Evolutionary conservation across 2,329 filamentous ascomycete genomes (phyloP).

Genomic region (Cephalotrichum gorgonifer): DNA sequence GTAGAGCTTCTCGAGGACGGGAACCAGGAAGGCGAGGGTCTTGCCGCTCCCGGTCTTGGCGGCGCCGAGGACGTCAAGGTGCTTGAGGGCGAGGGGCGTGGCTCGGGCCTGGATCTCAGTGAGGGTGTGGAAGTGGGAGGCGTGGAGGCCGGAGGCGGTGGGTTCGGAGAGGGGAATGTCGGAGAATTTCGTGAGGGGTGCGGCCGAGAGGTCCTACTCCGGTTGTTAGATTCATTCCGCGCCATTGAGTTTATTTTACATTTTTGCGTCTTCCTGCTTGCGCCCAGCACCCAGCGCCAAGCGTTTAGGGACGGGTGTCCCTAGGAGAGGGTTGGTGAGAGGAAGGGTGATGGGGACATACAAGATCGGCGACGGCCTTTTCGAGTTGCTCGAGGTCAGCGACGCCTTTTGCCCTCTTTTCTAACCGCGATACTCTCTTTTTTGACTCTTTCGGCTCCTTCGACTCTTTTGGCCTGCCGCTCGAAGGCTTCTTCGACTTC

Average conservation of each 20-base stretch:
- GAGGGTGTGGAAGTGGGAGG: conserved; percentile 78
- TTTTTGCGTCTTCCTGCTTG: not conserved
- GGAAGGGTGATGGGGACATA: conserved; percentile 15
- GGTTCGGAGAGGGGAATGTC: conserved; percentile 78
- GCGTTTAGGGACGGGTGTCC: too few species aligned
- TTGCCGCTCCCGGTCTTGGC: conserved; percentile 95
- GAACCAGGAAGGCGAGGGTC: conserved; percentile 85
- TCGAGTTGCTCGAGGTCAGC: conserved; percentile 28
- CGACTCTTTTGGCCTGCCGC: not conserved
- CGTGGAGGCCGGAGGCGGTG: conserved; percentile 68
- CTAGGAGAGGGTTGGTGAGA: too few species aligned
- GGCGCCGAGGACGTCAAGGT: conserved; percentile 80
- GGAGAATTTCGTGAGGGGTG: conserved; percentile 58
- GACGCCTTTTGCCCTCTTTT: conserved; percentile 25
- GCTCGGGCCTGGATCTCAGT: conserved; percentile 88
- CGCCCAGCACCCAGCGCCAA: not conserved
- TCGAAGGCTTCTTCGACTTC: not conserved
- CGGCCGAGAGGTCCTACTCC: conserved; percentile 46
- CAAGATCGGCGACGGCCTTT: conserved; percentile 27
- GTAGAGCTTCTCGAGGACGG: conserved; percentile 87
- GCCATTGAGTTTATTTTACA: not conserved
- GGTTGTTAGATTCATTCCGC: not conserved
- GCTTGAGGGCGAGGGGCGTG: conserved; percentile 79
- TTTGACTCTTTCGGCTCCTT: not conserved
- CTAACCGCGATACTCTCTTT: conserved; percentile 5